A percentile compares a stretch with the other conserved stretches of the same genome.
Conservation (phyloP, 257 asterid genomes). For the Handroanthus guayacan region DNA sequence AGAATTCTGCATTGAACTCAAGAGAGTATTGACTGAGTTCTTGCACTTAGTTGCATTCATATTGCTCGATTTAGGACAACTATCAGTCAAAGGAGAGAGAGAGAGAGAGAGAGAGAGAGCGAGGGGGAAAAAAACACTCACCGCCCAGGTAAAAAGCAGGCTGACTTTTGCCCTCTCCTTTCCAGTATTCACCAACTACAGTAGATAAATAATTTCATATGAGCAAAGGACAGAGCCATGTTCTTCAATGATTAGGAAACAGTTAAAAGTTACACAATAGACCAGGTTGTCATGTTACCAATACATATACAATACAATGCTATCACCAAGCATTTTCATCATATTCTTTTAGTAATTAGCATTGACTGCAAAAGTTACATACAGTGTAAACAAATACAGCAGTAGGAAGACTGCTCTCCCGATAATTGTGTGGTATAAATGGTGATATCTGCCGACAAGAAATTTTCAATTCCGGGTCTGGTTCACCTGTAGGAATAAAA, state of each 20-base stretch:
- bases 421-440: constrained; percentile 92
- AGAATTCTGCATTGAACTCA: constrained; percentile 73
- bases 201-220: constrained; percentile 34
- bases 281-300: not conserved
- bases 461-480: constrained; percentile 93
- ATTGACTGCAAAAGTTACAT: constrained; percentile 42
- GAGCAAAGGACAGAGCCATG: constrained; percentile 31
- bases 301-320: not conserved
- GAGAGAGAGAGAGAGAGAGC: too few relatives aligned
- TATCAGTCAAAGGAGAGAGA: not conserved
- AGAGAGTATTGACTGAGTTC: constrained; percentile 35
- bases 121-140: constrained; percentile 45
- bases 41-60: constrained; percentile 20
- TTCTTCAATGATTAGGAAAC: not conserved
- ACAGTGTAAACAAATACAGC: constrained; percentile 97
- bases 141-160: constrained; percentile 98
- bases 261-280: not conserved
- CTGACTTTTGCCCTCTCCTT: constrained; percentile 98
- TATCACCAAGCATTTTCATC: not conserved
- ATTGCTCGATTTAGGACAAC: constrained; percentile 22
- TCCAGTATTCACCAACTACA: constrained; percentile 96
- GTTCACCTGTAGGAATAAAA: constrained; percentile 76
- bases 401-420: constrained; percentile 98
- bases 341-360: too few relatives aligned
- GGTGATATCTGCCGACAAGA: constrained; percentile 99